phyloP scores from a whole-genome alignment of 164 flowering plant genomes.

The Chimonanthus salicifolius region DNA sequence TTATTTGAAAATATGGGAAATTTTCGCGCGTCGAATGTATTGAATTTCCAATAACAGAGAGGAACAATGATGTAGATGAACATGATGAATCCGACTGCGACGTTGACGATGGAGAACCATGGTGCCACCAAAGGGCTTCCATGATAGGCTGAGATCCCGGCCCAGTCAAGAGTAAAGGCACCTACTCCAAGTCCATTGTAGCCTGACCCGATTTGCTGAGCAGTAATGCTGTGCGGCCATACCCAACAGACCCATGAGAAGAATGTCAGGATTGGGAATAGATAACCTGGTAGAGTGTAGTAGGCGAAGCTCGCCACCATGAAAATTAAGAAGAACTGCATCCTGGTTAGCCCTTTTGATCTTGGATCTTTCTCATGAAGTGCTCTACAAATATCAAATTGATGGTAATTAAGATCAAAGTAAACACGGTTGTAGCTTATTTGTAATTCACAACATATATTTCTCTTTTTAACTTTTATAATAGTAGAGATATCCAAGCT shows the following conservation, averaged over 20 bases:
- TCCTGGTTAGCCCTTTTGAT: slow-evolving; percentile 58
- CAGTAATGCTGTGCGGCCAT: slow-evolving; percentile 79
- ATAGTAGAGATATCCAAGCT: neutral
- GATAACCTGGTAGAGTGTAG: slow-evolving; percentile 84
- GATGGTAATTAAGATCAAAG: neutral
- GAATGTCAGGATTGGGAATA: slow-evolving; percentile 76
- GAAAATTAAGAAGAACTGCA: slow-evolving; percentile 72
- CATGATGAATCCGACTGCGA: slow-evolving; percentile 55
- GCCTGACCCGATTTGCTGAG: slow-evolving; percentile 90
- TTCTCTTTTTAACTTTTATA: too few relatives aligned
- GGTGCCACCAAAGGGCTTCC: slow-evolving; percentile 93
- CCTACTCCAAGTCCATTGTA: slow-evolving; percentile 92
- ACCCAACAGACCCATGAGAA: slow-evolving; percentile 97
- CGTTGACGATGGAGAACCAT: slow-evolving; percentile 71
- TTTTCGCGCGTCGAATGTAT: slow-evolving; percentile 76
- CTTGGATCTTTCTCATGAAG: slow-evolving; percentile 76
- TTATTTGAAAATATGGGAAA: slow-evolving; percentile 86
- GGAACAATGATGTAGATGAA: slow-evolving; percentile 86
- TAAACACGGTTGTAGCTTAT: too few relatives aligned
- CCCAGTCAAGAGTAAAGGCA: slow-evolving; percentile 94
- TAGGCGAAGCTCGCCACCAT: slow-evolving; percentile 70
- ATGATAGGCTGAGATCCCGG: slow-evolving; percentile 94
- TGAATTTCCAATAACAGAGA: slow-evolving; percentile 79
- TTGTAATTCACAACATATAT: too few relatives aligned
- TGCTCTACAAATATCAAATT: slow-evolving; percentile 45